Percentiles rank a stretch among this genome's conserved stretches.
These are phyloP conservation scores for Aegilops tauschii DNA, from an alignment of 176 grass and related monocot genomes.

Conservation along the genomic window DNA sequence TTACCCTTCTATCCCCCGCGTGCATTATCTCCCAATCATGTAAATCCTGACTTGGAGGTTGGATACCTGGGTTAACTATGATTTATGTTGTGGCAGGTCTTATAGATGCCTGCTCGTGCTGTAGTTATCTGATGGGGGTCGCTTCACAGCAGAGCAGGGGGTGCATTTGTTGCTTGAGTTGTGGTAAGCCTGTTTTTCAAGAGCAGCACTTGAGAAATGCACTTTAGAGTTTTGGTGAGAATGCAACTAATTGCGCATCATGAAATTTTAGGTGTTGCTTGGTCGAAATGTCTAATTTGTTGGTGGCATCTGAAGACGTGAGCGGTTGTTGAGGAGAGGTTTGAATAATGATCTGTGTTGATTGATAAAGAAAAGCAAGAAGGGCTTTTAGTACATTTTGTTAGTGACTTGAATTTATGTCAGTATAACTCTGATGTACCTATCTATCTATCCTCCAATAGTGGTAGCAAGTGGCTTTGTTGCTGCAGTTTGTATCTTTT, in stretches of 20 bases:
- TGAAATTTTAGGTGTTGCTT: constrained; percentile 36
- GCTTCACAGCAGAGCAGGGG: constrained; percentile 42
- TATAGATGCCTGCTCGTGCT: constrained; percentile 47
- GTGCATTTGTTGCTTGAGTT: constrained; percentile 49
- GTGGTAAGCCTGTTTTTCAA: constrained; percentile 33
- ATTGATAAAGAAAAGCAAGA: constrained; percentile 17
- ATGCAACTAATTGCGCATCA: not conserved
- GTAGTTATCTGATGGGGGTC: constrained; percentile 19
- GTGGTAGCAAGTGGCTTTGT: constrained; percentile 28
- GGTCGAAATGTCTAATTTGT: constrained; percentile 41
- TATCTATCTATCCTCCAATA: constrained; percentile 21
- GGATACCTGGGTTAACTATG: constrained; percentile 9
- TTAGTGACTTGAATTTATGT: constrained; percentile 34
- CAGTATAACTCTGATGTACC: constrained; percentile 22
- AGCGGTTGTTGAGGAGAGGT: constrained; percentile 31
- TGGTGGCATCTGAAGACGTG: constrained; percentile 33
- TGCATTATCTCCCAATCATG: no score
- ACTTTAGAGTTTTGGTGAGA: constrained; percentile 12
- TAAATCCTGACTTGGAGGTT: not conserved
- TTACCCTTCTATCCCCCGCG: no score
- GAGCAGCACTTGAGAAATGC: not conserved
- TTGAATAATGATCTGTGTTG: constrained; percentile 40
- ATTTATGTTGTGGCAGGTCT: constrained; percentile 31
- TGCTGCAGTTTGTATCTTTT: constrained; percentile 34
- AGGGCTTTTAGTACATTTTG: constrained; percentile 32